A percentile compares a stretch with the other conserved stretches of the same genome.
phyloP scores from a whole-genome alignment of 176 grass and related monocot species.

The Triticum monococcum region DNA sequence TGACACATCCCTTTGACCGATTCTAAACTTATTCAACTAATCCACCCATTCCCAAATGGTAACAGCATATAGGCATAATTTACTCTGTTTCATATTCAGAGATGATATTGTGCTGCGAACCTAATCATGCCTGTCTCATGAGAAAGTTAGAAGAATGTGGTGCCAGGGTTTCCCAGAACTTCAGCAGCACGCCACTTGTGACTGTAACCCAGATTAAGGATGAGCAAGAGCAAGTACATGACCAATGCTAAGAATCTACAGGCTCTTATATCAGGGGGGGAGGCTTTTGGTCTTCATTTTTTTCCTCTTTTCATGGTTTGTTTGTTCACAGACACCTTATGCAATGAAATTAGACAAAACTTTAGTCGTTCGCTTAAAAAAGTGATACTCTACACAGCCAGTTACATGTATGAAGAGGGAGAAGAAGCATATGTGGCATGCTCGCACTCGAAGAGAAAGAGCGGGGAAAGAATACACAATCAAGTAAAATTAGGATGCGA shows the following conservation, averaged over 20 bases:
- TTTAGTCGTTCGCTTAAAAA: neutral
- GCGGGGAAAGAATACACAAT: neutral
- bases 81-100: neutral
- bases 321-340: neutral
- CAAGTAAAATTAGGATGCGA: conserved; percentile 2
- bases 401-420: neutral
- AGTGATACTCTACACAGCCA: neutral
- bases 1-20: neutral
- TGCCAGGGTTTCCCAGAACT: neutral
- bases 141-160: neutral
- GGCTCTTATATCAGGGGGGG: neutral
- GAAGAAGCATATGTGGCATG: neutral
- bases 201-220: neutral
- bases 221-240: neutral
- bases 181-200: neutral
- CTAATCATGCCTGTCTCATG: neutral
- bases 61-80: neutral
- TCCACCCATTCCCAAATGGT: neutral
- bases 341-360: neutral
- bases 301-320: neutral
- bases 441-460: neutral
- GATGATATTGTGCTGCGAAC: neutral
- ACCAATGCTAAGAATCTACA: neutral
- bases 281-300: neutral
- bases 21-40: neutral